Evolutionary conservation across 176 grass and related monocot species (phyloP).

Genomic region (Ananas comosus): DNA sequence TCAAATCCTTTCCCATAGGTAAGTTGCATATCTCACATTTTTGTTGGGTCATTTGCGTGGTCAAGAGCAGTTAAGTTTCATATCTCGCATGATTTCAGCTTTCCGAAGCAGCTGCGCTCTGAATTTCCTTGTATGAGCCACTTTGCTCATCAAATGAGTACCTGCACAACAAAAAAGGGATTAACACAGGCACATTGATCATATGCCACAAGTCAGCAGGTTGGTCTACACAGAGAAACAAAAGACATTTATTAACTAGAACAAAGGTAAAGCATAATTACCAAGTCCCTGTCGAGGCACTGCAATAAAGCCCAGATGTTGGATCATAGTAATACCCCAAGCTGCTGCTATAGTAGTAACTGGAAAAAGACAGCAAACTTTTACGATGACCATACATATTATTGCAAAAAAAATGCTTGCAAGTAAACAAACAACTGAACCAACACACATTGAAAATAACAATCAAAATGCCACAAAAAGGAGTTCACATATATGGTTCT

Average conservation of each 20-base stretch:
- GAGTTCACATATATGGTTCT: neutral
- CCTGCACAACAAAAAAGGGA: conserved; percentile 31
- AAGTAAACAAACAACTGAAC: conserved; percentile 4
- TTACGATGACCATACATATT: neutral
- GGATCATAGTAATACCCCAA: conserved; percentile 88
- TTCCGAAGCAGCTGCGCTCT: conserved; percentile 8
- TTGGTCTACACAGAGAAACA: neutral
- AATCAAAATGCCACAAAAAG: neutral
- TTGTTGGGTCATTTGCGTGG: too few species aligned
- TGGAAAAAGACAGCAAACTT: conserved; percentile 18
- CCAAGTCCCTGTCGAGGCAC: conserved; percentile 74
- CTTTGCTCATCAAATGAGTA: conserved; percentile 75
- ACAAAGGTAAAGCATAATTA: conserved; percentile 24
- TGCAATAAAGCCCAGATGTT: conserved; percentile 58
- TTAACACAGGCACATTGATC: neutral
- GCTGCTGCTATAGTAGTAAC: conserved; percentile 89
- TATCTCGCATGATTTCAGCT: conserved; percentile 1
- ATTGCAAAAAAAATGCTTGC: neutral
- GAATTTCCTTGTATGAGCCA: conserved; percentile 51
- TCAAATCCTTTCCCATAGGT: too few species aligned
- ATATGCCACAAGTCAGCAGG: neutral
- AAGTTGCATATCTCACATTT: too few species aligned
- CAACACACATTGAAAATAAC: neutral
- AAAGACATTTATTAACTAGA: neutral
- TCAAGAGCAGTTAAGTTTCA: too few species aligned